Evolutionary conservation across 805 yeast species (phyloP).

Genomic region (Ogataea parapolymorpha): DNA sequence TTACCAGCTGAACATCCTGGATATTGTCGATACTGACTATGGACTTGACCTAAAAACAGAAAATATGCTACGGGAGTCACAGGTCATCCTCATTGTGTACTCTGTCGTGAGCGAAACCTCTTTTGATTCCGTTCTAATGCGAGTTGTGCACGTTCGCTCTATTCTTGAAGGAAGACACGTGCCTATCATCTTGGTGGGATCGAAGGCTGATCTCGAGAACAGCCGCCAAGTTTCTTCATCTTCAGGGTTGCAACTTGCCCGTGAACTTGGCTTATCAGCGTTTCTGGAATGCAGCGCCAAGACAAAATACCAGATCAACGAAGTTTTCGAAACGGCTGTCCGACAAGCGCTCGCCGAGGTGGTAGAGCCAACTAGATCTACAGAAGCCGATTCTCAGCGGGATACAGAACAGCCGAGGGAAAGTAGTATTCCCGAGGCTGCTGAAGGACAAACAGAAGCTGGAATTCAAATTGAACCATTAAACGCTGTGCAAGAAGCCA

Average conservation of each 20-base stretch:
- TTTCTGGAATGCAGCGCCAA: slow-evolving; percentile 79
- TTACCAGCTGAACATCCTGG: slow-evolving; percentile 52
- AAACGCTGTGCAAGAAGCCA: no score
- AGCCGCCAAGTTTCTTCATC: slow-evolving; percentile 69
- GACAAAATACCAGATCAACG: slow-evolving; percentile 72
- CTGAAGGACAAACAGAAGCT: not conserved
- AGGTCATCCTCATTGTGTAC: slow-evolving; percentile 49
- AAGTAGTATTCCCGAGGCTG: not conserved
- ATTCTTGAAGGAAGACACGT: slow-evolving; percentile 41
- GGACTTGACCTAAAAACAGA: slow-evolving; percentile 27
- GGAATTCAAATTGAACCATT: no score
- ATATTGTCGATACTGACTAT: slow-evolving; percentile 84
- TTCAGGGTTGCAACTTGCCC: slow-evolving; percentile 22
- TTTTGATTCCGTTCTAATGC: slow-evolving; percentile 33
- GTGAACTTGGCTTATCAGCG: slow-evolving; percentile 29
- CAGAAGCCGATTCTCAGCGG: not conserved
- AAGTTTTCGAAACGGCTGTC: slow-evolving; percentile 52
- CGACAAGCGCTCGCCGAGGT: not conserved
- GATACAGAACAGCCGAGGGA: not conserved
- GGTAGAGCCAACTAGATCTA: not conserved
- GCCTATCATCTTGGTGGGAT: slow-evolving; percentile 59
- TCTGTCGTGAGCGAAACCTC: slow-evolving; percentile 48
- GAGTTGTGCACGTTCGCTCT: slow-evolving; percentile 66
- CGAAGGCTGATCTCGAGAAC: slow-evolving; percentile 70
- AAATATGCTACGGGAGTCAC: slow-evolving; percentile 32